Evolutionary conservation across 257 asterid genomes (phyloP).

Genomic region (Ajuga chamaepitys): DNA sequence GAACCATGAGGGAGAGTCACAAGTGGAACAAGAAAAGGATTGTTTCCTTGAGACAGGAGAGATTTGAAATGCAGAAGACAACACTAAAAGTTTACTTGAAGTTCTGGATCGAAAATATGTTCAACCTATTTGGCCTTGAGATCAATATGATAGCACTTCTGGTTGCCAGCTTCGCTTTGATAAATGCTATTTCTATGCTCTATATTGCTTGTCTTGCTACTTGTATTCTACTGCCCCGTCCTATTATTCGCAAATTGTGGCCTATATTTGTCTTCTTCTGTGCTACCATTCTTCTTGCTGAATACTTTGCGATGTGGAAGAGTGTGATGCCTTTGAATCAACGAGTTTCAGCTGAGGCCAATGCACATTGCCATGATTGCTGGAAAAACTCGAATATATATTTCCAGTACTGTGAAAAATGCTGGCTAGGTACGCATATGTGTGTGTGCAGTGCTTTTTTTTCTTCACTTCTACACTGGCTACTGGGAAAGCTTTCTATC

Average conservation of each 20-base stretch:
- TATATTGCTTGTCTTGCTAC: slow-evolving; percentile 76
- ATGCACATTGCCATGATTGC: slow-evolving; percentile 78
- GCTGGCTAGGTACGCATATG: slow-evolving; percentile 77
- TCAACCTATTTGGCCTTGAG: slow-evolving; percentile 96
- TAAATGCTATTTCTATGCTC: slow-evolving; percentile 76
- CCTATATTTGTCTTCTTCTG: slow-evolving; percentile 66
- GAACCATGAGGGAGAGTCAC: slow-evolving; percentile 71
- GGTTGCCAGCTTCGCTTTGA: slow-evolving; percentile 86
- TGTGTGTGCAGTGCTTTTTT: not conserved
- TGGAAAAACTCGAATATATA: slow-evolving; percentile 64
- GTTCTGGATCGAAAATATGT: slow-evolving; percentile 96
- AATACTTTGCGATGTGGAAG: slow-evolving; percentile 89
- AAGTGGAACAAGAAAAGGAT: slow-evolving; percentile 77
- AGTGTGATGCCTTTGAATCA: slow-evolving; percentile 37
- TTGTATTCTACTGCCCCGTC: slow-evolving; percentile 72
- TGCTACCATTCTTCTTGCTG: slow-evolving; percentile 69
- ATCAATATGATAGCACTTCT: slow-evolving; percentile 84
- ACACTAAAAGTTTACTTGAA: slow-evolving; percentile 79
- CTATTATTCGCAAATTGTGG: slow-evolving; percentile 77
- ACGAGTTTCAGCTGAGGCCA: slow-evolving; percentile 24
- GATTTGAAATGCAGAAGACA: slow-evolving; percentile 80
- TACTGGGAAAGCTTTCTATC: not conserved
- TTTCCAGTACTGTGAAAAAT: slow-evolving; percentile 57
- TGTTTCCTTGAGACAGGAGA: slow-evolving; percentile 71
- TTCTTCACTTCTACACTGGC: not conserved